Evolutionary conservation across 805 yeast genomes (phyloP), one percentile per base, ranked within the genome.

Genomic region (Suhomyces faveliae): DNA sequence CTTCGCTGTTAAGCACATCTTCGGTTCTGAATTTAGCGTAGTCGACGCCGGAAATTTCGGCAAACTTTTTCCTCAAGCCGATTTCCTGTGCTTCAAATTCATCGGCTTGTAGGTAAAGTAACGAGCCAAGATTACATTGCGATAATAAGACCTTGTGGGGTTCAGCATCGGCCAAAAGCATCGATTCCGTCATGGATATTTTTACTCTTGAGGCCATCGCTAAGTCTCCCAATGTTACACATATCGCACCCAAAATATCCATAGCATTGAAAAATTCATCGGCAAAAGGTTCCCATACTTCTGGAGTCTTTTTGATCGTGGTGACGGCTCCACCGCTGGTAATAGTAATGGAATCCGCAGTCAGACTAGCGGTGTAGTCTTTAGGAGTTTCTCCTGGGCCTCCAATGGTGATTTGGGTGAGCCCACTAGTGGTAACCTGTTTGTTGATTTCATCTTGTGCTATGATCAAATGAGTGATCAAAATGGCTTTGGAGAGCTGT

Each of bases 261-360:
- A 92, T 75, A 1, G 89, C 85, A 47, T 83, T 81, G 62, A 90
- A 84, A 52, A 86, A 78, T 57, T 89, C 96, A 48, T 85, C 88
- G 30, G 83, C 72, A 62, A 87, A 90, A 3, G 85, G 86, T 46
- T 79, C 83, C 87, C 88, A 85, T 1, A 81, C 79, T 43, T 74
- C 77, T 35, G 73, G 78, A 58, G 73, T 68, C 45, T 57, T 70
- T 57, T 52, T 51, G 9, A 66, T 43, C 3, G 55, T 52, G 5
- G 61, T 42, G n/a, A 52, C 56, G n/a, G 45, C 53, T 8, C 58
- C 60, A 33, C 51, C 47, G 33, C 42, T 43, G 17, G 46, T 43
- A 15, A 59, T 43, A 8, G 48, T 51, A 7, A 60, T 55, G n/a
- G 59, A 33, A 29, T 53, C 58, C 5, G 43, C 43, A 23, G 48